Percentiles rank a stretch among this genome's conserved stretches.
phyloP scores from a whole-genome alignment of 169 alveolate genomes.

The Prorocentrum cordatum region DNA sequence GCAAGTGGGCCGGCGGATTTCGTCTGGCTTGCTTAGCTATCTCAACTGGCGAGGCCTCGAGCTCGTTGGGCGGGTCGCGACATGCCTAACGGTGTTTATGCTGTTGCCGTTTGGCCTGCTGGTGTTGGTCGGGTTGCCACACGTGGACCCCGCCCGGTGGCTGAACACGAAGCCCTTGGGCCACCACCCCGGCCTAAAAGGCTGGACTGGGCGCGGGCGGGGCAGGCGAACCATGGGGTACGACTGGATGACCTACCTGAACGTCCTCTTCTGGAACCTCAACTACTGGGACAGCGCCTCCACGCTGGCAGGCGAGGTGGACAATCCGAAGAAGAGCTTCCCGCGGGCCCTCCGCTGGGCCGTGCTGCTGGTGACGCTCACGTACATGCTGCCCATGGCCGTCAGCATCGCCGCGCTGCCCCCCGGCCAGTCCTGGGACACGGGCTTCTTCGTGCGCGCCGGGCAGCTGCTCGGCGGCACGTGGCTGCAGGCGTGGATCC shows the following conservation, averaged over 20 bases:
- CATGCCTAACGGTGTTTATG: constrained; percentile 14
- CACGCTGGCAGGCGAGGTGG: constrained; percentile 43
- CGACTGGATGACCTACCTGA: background rate
- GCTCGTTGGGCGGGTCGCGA: background rate
- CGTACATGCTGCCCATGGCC: too few relatives aligned
- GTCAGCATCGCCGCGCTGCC: too few relatives aligned
- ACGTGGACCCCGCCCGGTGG: background rate
- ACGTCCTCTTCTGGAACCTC: constrained; percentile 41
- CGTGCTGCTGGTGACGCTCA: too few relatives aligned
- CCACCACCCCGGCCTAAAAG: background rate
- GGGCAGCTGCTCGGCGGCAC: too few relatives aligned
- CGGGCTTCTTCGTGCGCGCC: too few relatives aligned
- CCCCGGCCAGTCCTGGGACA: too few relatives aligned
- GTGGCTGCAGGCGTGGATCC: too few relatives aligned
- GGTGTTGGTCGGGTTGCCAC: constrained; percentile 10
- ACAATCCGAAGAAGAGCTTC: background rate
- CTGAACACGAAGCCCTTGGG: constrained; percentile 8
- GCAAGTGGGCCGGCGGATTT: too few relatives aligned
- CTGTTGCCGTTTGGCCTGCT: constrained; percentile 13
- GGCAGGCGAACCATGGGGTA: too few relatives aligned
- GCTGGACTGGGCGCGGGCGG: background rate
- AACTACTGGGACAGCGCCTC: constrained; percentile 61
- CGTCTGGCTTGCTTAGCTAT: too few relatives aligned
- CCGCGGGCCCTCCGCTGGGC: too few relatives aligned
- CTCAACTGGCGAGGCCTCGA: too few relatives aligned